Conservation (phyloP, 495 filamentous ascomycete genomes). For the Arthonia radiata region DNA sequence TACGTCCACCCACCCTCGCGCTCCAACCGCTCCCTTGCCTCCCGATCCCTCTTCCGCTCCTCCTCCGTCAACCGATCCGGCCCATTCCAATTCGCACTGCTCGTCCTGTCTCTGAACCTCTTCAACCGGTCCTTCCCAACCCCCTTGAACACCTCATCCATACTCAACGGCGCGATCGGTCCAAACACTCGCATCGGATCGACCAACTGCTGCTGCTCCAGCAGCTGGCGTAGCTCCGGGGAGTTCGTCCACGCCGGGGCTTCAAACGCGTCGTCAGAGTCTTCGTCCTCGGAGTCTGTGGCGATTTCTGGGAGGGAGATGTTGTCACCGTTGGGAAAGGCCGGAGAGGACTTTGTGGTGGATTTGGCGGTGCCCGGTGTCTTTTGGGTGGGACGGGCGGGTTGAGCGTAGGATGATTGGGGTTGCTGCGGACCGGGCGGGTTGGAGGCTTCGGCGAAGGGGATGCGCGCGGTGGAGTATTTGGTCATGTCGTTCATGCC, state of each 20-base stretch:
- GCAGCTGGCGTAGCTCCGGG: constrained; percentile 41
- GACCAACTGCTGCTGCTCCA: constrained; percentile 52
- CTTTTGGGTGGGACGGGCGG: no score
- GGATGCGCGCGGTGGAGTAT: constrained; percentile 65
- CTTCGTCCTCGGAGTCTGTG: constrained; percentile 66
- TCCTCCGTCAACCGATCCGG: constrained; percentile 77
- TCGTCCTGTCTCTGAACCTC: constrained; percentile 68
- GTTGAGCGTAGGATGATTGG: constrained; percentile 11
- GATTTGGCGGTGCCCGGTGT: constrained; percentile 20
- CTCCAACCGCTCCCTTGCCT: constrained; percentile 54
- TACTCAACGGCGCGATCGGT: constrained; percentile 54
- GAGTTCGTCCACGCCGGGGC: constrained; percentile 66
- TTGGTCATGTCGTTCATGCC: constrained; percentile 54
- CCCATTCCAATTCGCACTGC: constrained; percentile 79
- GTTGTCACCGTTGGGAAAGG: constrained; percentile 52
- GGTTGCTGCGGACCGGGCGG: constrained; percentile 4
- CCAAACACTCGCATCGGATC: constrained; percentile 82
- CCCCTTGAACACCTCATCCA: constrained; percentile 84
- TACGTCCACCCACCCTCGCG: constrained; percentile 56
- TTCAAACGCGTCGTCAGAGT: constrained; percentile 32
- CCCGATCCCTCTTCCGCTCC: constrained; percentile 55
- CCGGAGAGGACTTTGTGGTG: constrained; percentile 39
- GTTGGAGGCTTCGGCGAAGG: constrained; percentile 41
- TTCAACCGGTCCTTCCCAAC: constrained; percentile 58
- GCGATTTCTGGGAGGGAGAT: constrained; percentile 76